Conservation (phyloP, 495 filamentous ascomycete species). For the Aspergillus bertholletiae region DNA sequence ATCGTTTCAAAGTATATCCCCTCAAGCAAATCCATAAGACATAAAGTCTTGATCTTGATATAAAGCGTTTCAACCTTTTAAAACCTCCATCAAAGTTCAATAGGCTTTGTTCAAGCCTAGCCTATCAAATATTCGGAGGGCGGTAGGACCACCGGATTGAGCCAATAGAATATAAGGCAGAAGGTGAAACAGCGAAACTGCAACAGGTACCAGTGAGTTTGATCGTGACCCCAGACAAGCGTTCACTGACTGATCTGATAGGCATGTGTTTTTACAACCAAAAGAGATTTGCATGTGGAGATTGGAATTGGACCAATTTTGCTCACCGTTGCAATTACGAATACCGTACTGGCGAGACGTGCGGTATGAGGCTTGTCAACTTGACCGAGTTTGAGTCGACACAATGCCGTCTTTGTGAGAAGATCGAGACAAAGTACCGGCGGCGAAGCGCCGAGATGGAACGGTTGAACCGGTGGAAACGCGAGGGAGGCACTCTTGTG, state of each 20-base stretch:
- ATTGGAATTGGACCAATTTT: slow-evolving; percentile 96
- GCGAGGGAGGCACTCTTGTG: slow-evolving; percentile 62
- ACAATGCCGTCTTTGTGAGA: slow-evolving; percentile 83
- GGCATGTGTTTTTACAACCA: slow-evolving; percentile 60
- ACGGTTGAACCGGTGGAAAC: slow-evolving; percentile 77
- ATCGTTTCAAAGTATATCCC: slow-evolving; percentile 35
- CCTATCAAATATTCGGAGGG: slow-evolving; percentile 36
- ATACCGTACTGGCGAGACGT: slow-evolving; percentile 97
- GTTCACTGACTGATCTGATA: slow-evolving; percentile 35
- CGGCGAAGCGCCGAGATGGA: slow-evolving; percentile 71
- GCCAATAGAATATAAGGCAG: slow-evolving; percentile 31
- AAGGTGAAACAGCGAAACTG: slow-evolving; percentile 37
- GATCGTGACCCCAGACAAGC: slow-evolving; percentile 17
- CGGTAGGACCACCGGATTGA: slow-evolving; percentile 23
- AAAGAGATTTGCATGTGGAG: slow-evolving; percentile 64
- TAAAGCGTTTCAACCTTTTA: slow-evolving; percentile 29
- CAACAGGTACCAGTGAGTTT: slow-evolving; percentile 34
- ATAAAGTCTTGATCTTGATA: slow-evolving; percentile 16
- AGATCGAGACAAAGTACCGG: slow-evolving; percentile 82
- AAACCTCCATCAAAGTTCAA: slow-evolving; percentile 16
- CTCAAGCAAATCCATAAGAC: slow-evolving; percentile 26
- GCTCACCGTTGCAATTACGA: slow-evolving; percentile 92
- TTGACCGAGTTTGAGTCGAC: slow-evolving; percentile 55
- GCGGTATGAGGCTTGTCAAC: slow-evolving; percentile 88
- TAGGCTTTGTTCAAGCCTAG: slow-evolving; percentile 24